Evolutionary conservation across 345 rosid genomes (phyloP).

Genomic region (Eucalyptus marginata): DNA sequence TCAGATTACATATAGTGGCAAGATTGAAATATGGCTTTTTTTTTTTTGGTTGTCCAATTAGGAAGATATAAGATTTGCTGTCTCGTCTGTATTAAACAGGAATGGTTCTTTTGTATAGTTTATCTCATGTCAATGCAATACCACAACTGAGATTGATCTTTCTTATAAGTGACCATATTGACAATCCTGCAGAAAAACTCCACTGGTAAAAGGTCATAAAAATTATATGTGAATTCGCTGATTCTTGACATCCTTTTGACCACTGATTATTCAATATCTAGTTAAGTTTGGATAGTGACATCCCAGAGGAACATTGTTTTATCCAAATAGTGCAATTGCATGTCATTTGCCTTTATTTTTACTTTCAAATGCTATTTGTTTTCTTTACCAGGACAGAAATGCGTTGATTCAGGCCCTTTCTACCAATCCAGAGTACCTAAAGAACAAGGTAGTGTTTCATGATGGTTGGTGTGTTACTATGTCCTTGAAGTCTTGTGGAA

Average conservation of each 20-base stretch:
- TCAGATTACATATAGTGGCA: not conserved
- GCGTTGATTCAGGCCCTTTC: slow-evolving; percentile 75
- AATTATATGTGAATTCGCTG: not conserved
- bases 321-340: not conserved
- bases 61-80: not conserved
- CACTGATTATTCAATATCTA: not conserved
- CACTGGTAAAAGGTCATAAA: not conserved
- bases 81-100: not conserved
- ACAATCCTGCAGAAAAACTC: not conserved
- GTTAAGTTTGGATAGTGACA: not conserved
- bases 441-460: slow-evolving; percentile 52
- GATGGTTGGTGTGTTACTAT: not conserved
- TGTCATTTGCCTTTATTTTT: not conserved
- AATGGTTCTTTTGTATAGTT: not conserved
- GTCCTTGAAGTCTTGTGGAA: not conserved
- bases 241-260: not conserved
- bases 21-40: not conserved
- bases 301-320: not conserved
- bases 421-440: slow-evolving; percentile 80
- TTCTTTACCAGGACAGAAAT: slow-evolving; percentile 46
- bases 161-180: not conserved
- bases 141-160: not conserved
- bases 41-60: not conserved
- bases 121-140: not conserved
- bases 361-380: not conserved